phyloP scores from a whole-genome alignment of 2,329 filamentous ascomycete species.

The Arthrobotrys sinensis region DNA sequence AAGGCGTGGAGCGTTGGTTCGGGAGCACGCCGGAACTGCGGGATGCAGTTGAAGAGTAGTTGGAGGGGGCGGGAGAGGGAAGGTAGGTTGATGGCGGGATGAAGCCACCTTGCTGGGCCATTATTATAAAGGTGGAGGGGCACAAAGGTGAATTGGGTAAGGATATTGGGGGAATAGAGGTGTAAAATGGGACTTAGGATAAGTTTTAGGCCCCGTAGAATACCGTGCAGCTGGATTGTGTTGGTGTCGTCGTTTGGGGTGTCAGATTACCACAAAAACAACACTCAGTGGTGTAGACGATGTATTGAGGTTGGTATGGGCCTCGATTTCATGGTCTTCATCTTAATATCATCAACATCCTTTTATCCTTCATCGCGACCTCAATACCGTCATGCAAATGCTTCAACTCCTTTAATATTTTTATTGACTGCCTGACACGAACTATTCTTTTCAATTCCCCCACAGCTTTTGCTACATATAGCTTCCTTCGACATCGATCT shows the following conservation, averaged over 20 bases:
- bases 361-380: too few species aligned
- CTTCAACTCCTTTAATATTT: too few species aligned
- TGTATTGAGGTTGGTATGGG: not conserved
- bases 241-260: conserved; percentile 42
- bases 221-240: conserved; percentile 16
- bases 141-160: not conserved
- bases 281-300: not conserved
- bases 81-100: conserved; percentile 49
- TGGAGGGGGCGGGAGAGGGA: conserved; percentile 49
- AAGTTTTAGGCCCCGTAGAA: not conserved
- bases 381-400: too few species aligned
- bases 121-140: not conserved
- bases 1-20: conserved; percentile 46
- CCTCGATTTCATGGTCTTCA: not conserved
- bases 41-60: conserved; percentile 50
- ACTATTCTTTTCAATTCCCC: too few species aligned
- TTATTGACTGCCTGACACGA: too few species aligned
- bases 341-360: not conserved
- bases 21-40: conserved; percentile 50
- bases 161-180: not conserved
- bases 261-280: conserved; percentile 52
- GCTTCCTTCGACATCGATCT: too few species aligned
- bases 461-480: too few species aligned
- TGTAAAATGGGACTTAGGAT: not conserved
- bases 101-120: conserved; percentile 54